Percentiles rank a stretch among this genome's conserved stretches.
Evolutionary conservation across 2,329 filamentous ascomycete species (phyloP).

Genomic region (Ceratocystis ficicola): DNA sequence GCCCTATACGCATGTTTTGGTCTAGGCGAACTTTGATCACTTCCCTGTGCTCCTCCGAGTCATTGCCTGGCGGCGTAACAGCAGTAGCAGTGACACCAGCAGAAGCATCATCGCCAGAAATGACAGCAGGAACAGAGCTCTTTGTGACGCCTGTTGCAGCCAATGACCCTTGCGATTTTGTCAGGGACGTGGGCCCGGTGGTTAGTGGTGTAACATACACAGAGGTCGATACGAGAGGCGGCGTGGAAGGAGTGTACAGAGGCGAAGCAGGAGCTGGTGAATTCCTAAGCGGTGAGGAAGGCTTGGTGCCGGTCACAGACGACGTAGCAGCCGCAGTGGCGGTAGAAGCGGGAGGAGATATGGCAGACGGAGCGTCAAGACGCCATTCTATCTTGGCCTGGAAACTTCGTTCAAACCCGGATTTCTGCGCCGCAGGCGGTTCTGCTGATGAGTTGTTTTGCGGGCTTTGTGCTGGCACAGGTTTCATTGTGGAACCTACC

Average conservation of each 20-base stretch:
- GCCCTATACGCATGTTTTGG: constrained; percentile 71
- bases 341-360: not conserved
- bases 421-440: not conserved
- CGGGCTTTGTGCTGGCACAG: not conserved
- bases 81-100: constrained; percentile 1
- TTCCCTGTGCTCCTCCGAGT: constrained; percentile 56
- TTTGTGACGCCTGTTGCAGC: not conserved
- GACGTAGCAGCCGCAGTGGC: not conserved
- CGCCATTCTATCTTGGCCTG: constrained; percentile 43
- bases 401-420: constrained; percentile 36
- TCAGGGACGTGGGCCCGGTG: constrained; percentile 13
- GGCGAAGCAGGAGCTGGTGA: constrained; percentile 4
- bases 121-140: not conserved
- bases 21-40: constrained; percentile 85
- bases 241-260: constrained; percentile 6
- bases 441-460: not conserved
- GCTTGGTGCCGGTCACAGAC: not conserved
- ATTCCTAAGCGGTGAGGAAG: not conserved
- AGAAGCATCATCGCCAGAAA: constrained; percentile 2
- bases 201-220: not conserved
- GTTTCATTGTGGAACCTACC: not conserved
- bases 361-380: constrained; percentile 28
- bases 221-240: constrained; percentile 2
- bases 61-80: constrained; percentile 24
- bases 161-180: not conserved